Evolutionary conservation across 2,329 filamentous ascomycete species (phyloP).

Genomic region (Aspergillus bombycis): DNA sequence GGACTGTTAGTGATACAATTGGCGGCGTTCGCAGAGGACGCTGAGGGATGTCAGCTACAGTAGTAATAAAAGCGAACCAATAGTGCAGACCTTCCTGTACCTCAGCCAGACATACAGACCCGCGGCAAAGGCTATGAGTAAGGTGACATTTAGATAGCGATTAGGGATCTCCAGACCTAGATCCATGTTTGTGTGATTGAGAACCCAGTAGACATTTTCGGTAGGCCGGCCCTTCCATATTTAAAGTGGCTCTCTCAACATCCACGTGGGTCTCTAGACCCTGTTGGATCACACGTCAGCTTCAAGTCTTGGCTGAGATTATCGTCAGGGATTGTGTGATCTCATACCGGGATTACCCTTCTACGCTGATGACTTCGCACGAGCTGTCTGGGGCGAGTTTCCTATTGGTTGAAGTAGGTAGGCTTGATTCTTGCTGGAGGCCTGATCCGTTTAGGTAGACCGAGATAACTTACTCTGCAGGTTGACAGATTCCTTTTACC

Average conservation of each 20-base stretch:
- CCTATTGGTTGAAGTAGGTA: neutral
- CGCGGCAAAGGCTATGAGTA: neutral
- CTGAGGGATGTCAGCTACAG: neutral
- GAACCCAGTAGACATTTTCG: neutral
- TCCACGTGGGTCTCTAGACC: neutral
- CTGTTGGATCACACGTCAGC: neutral
- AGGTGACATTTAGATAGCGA: neutral
- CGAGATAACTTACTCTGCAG: no score
- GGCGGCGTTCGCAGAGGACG: neutral
- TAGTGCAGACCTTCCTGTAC: neutral
- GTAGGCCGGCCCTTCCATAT: neutral
- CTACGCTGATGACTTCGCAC: neutral
- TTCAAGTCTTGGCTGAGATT: neutral
- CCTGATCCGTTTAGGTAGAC: neutral
- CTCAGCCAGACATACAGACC: neutral
- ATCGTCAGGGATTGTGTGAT: neutral
- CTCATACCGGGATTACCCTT: neutral
- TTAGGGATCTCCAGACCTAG: neutral
- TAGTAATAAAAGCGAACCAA: rapidly evolving
- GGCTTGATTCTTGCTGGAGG: neutral
- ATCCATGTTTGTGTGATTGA: neutral
- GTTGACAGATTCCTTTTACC: no score
- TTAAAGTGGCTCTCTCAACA: no score
- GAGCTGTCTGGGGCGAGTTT: neutral
- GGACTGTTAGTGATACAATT: neutral